A percentile compares a stretch with the other conserved stretches of the same genome.
These are phyloP conservation scores for Jamesozyma rosinii DNA, from an alignment of 805 yeast species.

Conservation along the genomic window DNA sequence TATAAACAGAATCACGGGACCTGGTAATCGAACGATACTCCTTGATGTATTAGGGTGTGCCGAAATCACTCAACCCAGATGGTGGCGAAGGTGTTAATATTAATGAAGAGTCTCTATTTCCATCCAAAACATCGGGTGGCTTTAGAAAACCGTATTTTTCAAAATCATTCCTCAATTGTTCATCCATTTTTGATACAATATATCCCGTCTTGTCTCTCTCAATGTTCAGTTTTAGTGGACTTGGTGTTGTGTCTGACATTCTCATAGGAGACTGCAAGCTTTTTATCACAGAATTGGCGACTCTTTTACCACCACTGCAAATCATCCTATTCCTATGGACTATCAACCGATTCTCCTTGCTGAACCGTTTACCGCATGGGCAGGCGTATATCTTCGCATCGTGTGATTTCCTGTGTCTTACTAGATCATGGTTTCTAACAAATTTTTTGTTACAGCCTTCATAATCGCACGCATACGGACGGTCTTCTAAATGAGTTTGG, in stretches of 20 bases:
- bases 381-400: constrained; percentile 63
- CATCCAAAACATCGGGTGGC: constrained; percentile 7
- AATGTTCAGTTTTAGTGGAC: constrained; percentile 22
- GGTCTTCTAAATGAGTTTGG: constrained; percentile 89
- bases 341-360: constrained; percentile 79
- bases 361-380: constrained; percentile 90
- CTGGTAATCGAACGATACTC: no score
- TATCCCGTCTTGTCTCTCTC: constrained; percentile 15
- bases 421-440: constrained; percentile 90
- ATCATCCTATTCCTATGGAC: constrained; percentile 73
- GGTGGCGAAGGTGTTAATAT: constrained; percentile 15
- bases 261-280: constrained; percentile 27
- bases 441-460: constrained; percentile 69
- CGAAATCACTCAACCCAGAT: constrained; percentile 26
- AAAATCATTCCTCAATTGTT: constrained; percentile 16
- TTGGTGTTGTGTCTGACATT: constrained; percentile 22
- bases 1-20: no score
- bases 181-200: constrained; percentile 17
- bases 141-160: constrained; percentile 14
- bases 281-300: constrained; percentile 23
- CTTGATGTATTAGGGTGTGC: constrained; percentile 6
- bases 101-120: not conserved
- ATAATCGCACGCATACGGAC: constrained; percentile 72
- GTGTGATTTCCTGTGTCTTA: constrained; percentile 85
- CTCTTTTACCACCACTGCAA: constrained; percentile 59